A percentile compares a stretch with the other conserved stretches of the same genome.
These are phyloP conservation scores for Magnolia sinica DNA, from an alignment of 164 flowering plant genomes.

Conservation along the genomic window DNA sequence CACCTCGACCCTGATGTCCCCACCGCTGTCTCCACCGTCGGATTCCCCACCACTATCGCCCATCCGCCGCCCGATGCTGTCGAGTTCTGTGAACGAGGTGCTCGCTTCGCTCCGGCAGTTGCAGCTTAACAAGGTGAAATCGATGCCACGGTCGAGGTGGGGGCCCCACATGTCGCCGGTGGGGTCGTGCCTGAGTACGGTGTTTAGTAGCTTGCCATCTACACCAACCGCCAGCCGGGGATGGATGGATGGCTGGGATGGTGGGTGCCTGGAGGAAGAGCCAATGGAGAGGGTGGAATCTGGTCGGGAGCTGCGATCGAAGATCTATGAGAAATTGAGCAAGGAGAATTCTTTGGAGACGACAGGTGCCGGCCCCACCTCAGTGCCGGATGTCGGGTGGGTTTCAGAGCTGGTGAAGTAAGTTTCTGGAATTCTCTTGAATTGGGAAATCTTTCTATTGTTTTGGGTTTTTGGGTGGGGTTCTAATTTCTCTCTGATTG, in stretches of 20 bases:
- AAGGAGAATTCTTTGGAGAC: constrained; percentile 55
- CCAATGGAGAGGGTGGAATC: constrained; percentile 78
- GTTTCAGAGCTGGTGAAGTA: constrained; percentile 65
- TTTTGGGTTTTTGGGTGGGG: not conserved
- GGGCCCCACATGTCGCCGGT: constrained; percentile 22
- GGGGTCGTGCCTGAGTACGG: constrained; percentile 36
- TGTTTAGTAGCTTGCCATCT: constrained; percentile 52
- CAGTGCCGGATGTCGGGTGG: constrained; percentile 70
- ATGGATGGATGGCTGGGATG: constrained; percentile 17
- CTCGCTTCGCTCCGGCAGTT: constrained; percentile 49
- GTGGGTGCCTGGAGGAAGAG: constrained; percentile 32
- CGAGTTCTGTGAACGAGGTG: constrained; percentile 46
- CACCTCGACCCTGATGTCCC: constrained; percentile 30
- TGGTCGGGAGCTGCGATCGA: constrained; percentile 60
- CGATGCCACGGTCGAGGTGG: constrained; percentile 37
- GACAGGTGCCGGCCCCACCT: constrained; percentile 19
- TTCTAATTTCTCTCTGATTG: not conserved
- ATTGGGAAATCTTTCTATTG: not conserved
- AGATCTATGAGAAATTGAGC: constrained; percentile 55
- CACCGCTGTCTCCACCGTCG: constrained; percentile 44
- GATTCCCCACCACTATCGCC: constrained; percentile 59
- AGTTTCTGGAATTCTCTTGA: constrained; percentile 7
- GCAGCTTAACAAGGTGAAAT: constrained; percentile 55
- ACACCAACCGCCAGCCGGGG: constrained; percentile 54
- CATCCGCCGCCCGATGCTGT: constrained; percentile 31